phyloP scores from a whole-genome alignment of 2,329 filamentous ascomycete genomes.

The Colletotrichum sp. region DNA sequence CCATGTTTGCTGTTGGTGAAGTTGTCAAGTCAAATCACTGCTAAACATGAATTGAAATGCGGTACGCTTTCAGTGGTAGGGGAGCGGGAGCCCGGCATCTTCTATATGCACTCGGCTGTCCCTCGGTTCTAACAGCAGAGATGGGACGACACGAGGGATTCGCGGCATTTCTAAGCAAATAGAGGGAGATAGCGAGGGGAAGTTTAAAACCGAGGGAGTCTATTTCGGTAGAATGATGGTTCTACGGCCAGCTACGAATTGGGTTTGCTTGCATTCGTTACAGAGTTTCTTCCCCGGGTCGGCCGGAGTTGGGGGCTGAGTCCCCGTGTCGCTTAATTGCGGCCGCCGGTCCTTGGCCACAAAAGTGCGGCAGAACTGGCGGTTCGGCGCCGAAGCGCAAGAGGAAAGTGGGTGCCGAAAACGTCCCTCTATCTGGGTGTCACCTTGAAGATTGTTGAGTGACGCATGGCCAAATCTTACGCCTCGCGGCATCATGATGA shows the following conservation, averaged over 20 bases:
- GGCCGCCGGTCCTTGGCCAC: not conserved
- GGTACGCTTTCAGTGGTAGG: rapidly evolving
- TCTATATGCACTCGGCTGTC: not conserved
- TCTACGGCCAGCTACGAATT: not conserved
- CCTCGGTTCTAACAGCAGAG: not conserved
- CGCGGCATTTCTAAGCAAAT: slow-evolving; percentile 10
- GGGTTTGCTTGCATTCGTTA: not conserved
- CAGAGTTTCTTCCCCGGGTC: slow-evolving; percentile 3
- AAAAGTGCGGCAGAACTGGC: not conserved
- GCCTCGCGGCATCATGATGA: not conserved
- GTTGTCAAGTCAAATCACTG: not conserved
- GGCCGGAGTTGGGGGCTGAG: not conserved
- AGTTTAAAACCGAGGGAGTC: not conserved
- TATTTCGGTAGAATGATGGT: not conserved
- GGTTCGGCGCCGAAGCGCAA: not conserved
- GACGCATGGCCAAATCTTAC: not conserved
- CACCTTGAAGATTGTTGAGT: not conserved
- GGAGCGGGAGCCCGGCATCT: not conserved
- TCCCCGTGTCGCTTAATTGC: not conserved
- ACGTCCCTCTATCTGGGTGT: not conserved
- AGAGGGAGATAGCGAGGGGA: not conserved
- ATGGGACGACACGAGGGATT: slow-evolving; percentile 1
- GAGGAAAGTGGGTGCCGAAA: not conserved
- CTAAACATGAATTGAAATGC: not conserved
- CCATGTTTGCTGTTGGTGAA: not conserved